These are phyloP conservation scores for Erysimum cheiranthoides DNA, from an alignment of 345 rosid species.

Conservation along the genomic window DNA sequence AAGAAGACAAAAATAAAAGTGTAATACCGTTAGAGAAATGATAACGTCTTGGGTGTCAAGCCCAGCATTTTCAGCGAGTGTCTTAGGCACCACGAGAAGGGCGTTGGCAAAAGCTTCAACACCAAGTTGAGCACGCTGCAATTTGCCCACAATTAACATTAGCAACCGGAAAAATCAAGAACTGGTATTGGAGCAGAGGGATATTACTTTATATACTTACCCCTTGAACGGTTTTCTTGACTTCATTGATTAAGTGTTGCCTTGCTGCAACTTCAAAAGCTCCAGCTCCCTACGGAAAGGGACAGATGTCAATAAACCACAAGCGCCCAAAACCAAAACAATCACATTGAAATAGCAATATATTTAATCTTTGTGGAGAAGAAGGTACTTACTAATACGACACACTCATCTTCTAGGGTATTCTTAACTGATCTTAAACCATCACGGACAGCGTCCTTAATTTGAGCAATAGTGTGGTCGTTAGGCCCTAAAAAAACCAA, in stretches of 20 bases:
- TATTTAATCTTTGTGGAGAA: background rate
- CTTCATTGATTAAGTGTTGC: constrained; percentile 79
- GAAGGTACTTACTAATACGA: constrained; percentile 68
- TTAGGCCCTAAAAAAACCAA: constrained; percentile 69
- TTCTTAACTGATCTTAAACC: constrained; percentile 96
- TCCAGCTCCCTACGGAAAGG: constrained; percentile 79
- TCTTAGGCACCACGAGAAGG: constrained; percentile 97
- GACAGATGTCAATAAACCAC: constrained; percentile 20
- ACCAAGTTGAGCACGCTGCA: constrained; percentile 96
- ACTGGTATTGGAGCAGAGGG: background rate
- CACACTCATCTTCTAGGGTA: constrained; percentile 91
- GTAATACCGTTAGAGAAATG: constrained; percentile 75
- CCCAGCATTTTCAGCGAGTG: constrained; percentile 95
- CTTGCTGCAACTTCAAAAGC: constrained; percentile 99
- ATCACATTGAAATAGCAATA: background rate
- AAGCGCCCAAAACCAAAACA: background rate
- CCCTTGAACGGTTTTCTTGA: constrained; percentile 95
- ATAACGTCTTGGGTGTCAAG: constrained; percentile 97
- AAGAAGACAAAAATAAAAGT: background rate
- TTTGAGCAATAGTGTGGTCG: constrained; percentile 98
- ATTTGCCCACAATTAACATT: constrained; percentile 23
- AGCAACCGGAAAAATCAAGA: constrained; percentile 1
- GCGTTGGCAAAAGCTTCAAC: constrained; percentile 98
- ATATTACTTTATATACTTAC: constrained; percentile 49
- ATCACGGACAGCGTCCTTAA: constrained; percentile 97